These are phyloP conservation scores for Gaertneriomyces sp. DNA, from an alignment of 192 early-diverging fungal genomes.

Conservation along the genomic window DNA sequence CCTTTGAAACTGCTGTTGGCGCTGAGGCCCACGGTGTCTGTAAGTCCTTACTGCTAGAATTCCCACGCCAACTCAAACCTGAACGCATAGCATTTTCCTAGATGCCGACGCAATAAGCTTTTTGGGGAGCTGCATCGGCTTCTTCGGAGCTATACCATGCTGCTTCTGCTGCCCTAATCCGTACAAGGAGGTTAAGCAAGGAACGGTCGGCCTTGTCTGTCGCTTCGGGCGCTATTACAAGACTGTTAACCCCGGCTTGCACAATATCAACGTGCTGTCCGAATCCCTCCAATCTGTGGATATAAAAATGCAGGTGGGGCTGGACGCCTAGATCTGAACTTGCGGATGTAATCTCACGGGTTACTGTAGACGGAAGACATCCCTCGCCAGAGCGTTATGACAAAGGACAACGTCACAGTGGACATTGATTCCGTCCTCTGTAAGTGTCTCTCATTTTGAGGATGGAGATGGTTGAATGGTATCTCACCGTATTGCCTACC, in stretches of 20 bases:
- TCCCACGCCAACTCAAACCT: not conserved
- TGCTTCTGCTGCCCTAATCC: constrained; percentile 47
- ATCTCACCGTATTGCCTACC: constrained; percentile 27
- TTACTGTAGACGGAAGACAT: no score
- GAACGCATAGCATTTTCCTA: not conserved
- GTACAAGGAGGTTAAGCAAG: constrained; percentile 66
- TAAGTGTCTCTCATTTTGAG: constrained; percentile 22
- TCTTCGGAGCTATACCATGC: constrained; percentile 17
- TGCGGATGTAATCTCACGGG: no score
- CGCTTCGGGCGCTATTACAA: constrained; percentile 58
- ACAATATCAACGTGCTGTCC: constrained; percentile 40
- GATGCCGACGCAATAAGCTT: constrained; percentile 14
- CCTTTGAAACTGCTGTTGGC: not conserved
- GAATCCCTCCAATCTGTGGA: constrained; percentile 44
- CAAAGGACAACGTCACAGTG: constrained; percentile 87
- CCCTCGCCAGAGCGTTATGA: constrained; percentile 66
- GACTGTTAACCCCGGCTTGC: constrained; percentile 47
- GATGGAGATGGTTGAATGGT: not conserved
- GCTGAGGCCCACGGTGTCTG: no score
- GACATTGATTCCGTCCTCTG: constrained; percentile 83
- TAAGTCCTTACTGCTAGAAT: not conserved
- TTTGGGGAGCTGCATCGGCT: constrained; percentile 11
- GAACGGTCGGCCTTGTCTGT: constrained; percentile 64
- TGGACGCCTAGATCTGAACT: no score
- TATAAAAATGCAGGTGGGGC: constrained; percentile 59